phyloP scores from a whole-genome alignment of 768 basidiomycete species.

The Trametes meyenii region DNA sequence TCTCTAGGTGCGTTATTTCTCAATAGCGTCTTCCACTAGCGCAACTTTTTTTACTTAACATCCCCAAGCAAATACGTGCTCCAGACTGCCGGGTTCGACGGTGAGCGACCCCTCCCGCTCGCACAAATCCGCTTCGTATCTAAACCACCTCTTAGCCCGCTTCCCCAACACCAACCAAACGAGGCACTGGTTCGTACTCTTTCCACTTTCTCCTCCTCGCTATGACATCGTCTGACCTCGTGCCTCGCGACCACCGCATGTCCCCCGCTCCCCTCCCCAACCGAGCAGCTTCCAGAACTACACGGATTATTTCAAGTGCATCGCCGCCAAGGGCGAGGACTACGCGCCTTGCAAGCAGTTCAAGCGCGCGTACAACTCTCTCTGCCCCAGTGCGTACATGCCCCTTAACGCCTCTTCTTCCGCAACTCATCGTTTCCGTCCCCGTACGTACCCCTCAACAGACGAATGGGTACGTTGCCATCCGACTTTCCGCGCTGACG shows the following conservation, averaged over 20 bases:
- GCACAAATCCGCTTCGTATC: constrained; percentile 11
- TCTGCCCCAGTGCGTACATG: constrained; percentile 88
- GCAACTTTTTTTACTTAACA: background rate
- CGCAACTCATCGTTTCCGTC: constrained; percentile 1
- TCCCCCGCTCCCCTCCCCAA: background rate
- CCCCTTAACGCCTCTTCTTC: background rate
- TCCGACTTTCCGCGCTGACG: background rate
- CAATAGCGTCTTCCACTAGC: background rate
- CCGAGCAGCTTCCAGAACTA: constrained; percentile 85
- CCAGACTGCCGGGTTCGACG: constrained; percentile 95
- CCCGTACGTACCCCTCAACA: constrained; percentile 35
- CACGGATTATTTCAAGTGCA: constrained; percentile 98
- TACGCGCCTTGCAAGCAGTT: constrained; percentile 99
- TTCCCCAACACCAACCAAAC: constrained; percentile 95
- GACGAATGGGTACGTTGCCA: constrained; percentile 81
- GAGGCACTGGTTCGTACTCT: constrained; percentile 78
- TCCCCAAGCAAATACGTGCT: constrained; percentile 76
- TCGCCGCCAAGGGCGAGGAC: constrained; percentile 96
- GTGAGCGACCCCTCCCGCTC: constrained; percentile 39
- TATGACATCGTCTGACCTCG: constrained; percentile 1
- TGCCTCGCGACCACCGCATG: background rate
- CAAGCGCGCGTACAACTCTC: constrained; percentile 91
- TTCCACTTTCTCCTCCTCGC: background rate
- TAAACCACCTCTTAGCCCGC: constrained; percentile 55
- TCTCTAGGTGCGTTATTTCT: constrained; percentile 45